Percentiles rank a stretch among this genome's conserved stretches.
phyloP scores from a whole-genome alignment of 768 basidiomycete species.

The Amanita inopinata region DNA sequence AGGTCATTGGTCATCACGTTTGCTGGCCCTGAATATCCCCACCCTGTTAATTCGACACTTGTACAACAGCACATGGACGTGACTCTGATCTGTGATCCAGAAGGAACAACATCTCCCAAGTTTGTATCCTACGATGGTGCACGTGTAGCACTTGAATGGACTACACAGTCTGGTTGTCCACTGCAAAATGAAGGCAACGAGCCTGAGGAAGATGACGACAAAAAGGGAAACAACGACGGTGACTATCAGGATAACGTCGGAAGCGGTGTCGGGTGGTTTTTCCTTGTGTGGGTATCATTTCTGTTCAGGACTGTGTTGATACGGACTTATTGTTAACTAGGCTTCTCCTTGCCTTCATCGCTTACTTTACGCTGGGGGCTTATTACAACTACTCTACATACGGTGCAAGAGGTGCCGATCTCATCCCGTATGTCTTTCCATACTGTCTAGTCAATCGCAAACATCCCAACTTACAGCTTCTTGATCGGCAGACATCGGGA shows the following conservation, averaged over 20 bases:
- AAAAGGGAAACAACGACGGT: constrained; percentile 18
- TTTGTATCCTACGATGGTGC: constrained; percentile 55
- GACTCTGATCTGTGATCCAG: constrained; percentile 46
- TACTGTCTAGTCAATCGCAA: neutral
- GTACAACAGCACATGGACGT: constrained; percentile 51
- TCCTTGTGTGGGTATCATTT: constrained; percentile 54
- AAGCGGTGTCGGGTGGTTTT: constrained; percentile 83
- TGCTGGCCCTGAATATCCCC: constrained; percentile 53
- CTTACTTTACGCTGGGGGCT: constrained; percentile 71
- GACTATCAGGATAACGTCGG: constrained; percentile 37
- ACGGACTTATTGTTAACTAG: constrained; percentile 21
- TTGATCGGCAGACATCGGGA: constrained; percentile 58
- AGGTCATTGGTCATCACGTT: constrained; percentile 48
- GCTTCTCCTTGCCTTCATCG: constrained; percentile 51
- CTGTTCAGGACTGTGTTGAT: neutral
- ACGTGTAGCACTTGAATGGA: constrained; percentile 52
- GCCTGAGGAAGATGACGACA: constrained; percentile 31
- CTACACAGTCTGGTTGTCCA: constrained; percentile 47
- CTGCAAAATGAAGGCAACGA: constrained; percentile 20
- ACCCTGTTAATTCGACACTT: constrained; percentile 30
- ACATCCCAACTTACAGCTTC: constrained; percentile 9
- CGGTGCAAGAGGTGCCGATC: constrained; percentile 72
- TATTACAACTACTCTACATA: constrained; percentile 88
- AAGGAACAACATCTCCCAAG: constrained; percentile 31
- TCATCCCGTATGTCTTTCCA: constrained; percentile 60